Base-by-base conservation (phyloP, 768 basidiomycete genomes). In the Suillus subaureus region DNA sequence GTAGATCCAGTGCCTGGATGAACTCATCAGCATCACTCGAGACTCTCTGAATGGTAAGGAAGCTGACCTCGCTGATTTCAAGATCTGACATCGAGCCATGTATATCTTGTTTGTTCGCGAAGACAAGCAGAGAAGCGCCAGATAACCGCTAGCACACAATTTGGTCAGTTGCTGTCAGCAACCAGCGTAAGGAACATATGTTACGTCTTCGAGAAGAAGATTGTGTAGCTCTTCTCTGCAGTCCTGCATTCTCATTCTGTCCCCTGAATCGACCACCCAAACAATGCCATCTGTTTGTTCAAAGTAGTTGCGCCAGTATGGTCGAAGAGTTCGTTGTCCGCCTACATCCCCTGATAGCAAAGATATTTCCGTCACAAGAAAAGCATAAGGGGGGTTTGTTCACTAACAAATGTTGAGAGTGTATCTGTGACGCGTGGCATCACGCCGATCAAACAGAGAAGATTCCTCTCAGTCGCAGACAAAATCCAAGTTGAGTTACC, bases 301-400 rank as follows among this genome's bases (percentile, higher is more conserved):
- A 70, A 99, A 99, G 79, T 99, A 99, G 77, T 99, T 99, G 31
- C 94, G 83, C 97, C 97, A 99, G 77, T 99, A 99, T 8, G 97
- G 97, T 37, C 97, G 87, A 61, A 99, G 88, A 0, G 94, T 96
- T 64, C 91, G 88, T 77, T 99, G 97, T 28, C 97, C 97, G 42
- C 97, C 97, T 42, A 99, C 95, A 76, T 99, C 97, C 97, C 97
- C 96, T 98, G 71, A 64, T 62, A 62, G 39, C 74, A 93, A 90
- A 93, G 56, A 96, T 89, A 76, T 93, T 93, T 65, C 88, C 90
- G 71, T 93, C 62, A 49, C 52, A 16, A 45, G 39, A 51, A 52
- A 31, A 39, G 63, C 26, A 51, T 37, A 33, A 42, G 58, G 47
- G 15, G 58, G 49, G 63, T 39, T 16, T 42, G 42, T 49, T 61